phyloP scores from a whole-genome alignment of 768 basidiomycete species.

The Brasilioporus rufonigricans region DNA sequence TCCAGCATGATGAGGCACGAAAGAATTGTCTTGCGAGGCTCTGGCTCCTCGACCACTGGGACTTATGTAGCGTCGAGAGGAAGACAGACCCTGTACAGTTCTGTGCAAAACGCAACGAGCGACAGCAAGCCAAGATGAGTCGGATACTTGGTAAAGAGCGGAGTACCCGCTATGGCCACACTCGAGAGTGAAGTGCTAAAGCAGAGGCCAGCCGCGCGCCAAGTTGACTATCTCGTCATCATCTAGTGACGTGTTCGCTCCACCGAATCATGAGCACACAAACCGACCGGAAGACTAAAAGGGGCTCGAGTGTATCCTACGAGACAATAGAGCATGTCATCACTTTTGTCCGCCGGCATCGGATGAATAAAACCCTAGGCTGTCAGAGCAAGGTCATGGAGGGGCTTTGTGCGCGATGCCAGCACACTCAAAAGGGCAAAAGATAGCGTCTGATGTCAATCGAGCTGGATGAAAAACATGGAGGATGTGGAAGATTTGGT shows the following conservation, averaged over 20 bases:
- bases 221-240: too few relatives aligned
- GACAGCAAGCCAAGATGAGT: constrained; percentile 9
- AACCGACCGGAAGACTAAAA: constrained; percentile 1
- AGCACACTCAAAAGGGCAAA: neutral
- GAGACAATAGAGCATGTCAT: too few relatives aligned
- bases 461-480: constrained; percentile 1
- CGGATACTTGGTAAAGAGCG: constrained; percentile 3
- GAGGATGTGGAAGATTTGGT: constrained; percentile 10
- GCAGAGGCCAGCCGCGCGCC: constrained; percentile 8
- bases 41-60: neutral
- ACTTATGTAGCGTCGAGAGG: constrained; percentile 15
- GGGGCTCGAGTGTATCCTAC: constrained; percentile 4
- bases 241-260: too few relatives aligned
- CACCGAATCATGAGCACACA: neutral
- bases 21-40: neutral
- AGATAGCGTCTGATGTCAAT: neutral
- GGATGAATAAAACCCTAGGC: too few relatives aligned
- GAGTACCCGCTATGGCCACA: constrained; percentile 6
- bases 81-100: neutral
- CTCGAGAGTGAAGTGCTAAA: constrained; percentile 1
- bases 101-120: neutral
- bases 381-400: neutral
- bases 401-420: neutral
- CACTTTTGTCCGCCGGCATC: too few relatives aligned
- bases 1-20: neutral